Conservation (phyloP, 2,329 filamentous ascomycete genomes). For the Stachybotrys chartarum region DNA sequence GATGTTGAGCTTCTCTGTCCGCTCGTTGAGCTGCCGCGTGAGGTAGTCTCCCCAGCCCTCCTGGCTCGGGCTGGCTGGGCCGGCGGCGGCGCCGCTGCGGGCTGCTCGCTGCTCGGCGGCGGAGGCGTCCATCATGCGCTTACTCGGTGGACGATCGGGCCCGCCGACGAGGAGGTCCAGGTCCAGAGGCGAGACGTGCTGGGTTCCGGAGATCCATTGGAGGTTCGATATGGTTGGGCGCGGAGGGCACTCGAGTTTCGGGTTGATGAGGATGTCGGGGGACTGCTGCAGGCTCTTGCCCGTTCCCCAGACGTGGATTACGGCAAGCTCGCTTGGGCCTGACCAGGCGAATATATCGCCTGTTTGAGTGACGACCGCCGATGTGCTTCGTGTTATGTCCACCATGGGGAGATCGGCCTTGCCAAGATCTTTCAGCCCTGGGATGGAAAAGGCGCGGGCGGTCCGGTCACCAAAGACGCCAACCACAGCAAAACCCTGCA, state of each 20-base stretch:
- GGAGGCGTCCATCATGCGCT: slow-evolving; percentile 77
- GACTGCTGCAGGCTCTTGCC: slow-evolving; percentile 55
- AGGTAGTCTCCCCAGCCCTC: slow-evolving; percentile 76
- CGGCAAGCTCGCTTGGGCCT: slow-evolving; percentile 75
- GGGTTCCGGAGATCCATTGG: slow-evolving; percentile 94
- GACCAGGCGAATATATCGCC: slow-evolving; percentile 86
- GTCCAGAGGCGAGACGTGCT: slow-evolving; percentile 79
- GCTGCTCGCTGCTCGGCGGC: slow-evolving; percentile 64
- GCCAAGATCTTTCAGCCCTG: slow-evolving; percentile 77
- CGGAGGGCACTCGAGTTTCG: slow-evolving; percentile 63
- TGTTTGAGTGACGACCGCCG: slow-evolving; percentile 64
- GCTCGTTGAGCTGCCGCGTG: slow-evolving; percentile 77
- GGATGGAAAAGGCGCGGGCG: slow-evolving; percentile 77
- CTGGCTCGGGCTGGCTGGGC: slow-evolving; percentile 23
- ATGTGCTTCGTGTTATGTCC: slow-evolving; percentile 64
- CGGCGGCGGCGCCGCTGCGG: slow-evolving; percentile 23
- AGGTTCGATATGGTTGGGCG: slow-evolving; percentile 91
- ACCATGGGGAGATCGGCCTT: slow-evolving; percentile 59
- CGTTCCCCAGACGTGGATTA: slow-evolving; percentile 80
- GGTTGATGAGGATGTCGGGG: slow-evolving; percentile 74
- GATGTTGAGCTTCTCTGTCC: slow-evolving; percentile 79
- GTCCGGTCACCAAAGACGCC: slow-evolving; percentile 79
- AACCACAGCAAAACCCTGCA: slow-evolving; percentile 71
- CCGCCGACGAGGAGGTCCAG: slow-evolving; percentile 88
- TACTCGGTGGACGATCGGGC: slow-evolving; percentile 78